A percentile compares a stretch with the other conserved stretches of the same genome.
These are phyloP conservation scores for Pyricularia sp. DNA, from an alignment of 2,329 filamentous ascomycete genomes.

Conservation along the genomic window DNA sequence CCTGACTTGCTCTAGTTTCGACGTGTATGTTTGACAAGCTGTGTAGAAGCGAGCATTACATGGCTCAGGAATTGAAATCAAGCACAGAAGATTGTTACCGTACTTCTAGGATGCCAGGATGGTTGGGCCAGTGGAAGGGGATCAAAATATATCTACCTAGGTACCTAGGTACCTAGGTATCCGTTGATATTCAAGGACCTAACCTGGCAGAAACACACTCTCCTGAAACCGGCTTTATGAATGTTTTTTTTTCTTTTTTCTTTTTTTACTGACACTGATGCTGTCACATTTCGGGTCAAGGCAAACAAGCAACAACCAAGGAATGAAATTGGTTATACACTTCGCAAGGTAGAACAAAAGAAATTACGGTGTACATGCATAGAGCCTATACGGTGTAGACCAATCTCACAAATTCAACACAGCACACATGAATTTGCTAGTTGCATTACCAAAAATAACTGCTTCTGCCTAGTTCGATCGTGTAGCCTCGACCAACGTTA, in stretches of 20 bases:
- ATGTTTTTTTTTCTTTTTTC: too few relatives aligned
- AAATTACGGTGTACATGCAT: neutral
- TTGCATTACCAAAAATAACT: neutral
- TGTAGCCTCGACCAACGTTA: neutral
- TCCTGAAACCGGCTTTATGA: neutral
- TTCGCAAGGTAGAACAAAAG: neutral
- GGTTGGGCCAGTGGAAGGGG: neutral
- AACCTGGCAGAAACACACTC: neutral
- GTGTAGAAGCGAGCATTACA: neutral
- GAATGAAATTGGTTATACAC: neutral
- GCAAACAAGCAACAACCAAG: neutral
- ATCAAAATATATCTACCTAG: neutral
- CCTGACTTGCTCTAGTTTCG: neutral
- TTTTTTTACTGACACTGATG: neutral
- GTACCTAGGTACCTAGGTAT: too few relatives aligned
- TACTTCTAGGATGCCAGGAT: neutral
- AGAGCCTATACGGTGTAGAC: neutral
- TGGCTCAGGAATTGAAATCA: neutral
- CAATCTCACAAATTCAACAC: neutral
- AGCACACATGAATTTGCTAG: neutral
- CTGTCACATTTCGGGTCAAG: neutral
- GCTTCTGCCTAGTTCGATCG: neutral
- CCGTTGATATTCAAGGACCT: neutral
- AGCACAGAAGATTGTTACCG: neutral
- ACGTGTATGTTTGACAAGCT: neutral